Evolutionary conservation across 306 rosid genomes (phyloP), one percentile per base, ranked within the genome.

Genomic region (Abrus pulchellus): DNA sequence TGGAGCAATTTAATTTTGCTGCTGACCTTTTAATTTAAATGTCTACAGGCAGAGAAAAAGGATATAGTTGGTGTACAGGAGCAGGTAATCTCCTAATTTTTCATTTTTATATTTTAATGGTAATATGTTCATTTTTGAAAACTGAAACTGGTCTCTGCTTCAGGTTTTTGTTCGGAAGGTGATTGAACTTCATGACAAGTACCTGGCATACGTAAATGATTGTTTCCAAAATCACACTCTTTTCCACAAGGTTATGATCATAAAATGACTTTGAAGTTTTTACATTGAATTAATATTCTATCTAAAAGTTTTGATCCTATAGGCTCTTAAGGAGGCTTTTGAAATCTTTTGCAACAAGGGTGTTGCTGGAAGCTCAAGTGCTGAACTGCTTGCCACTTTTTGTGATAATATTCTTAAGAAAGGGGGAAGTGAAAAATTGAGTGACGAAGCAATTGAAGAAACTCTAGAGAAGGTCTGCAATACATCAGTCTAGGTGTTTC

Each of bases 241-340:
- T 49, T 94, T 94, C 84, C 98, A 94, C 90, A 94, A 94, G 97
- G 98, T 86, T 87, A 75, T 71, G 89, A 83, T 86, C 50, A 79
- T 36, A 53, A 14, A 56, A 65, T 72, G 68, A 66, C 52, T 68
- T 63, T 45, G 41, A 64, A 65, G 6, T 36, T 64, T 41, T 36
- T 61, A 30, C 75, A 34, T 57, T 76, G 12, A 59, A 40, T 60
- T 45, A 40, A 38, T 68, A 52, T 74, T 32, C 59, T 60, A 10
- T 77, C 83, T 84, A 44, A 84, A 27, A 50, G 38, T 74, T 69
- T 48, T 75, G 59, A 30, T 66, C 63, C 9, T 70, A 47, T 74
- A 94, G 98, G 97, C 98, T n/a, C 88, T 94, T 55, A 94, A 91
- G 82, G 97, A 90, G 84, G 97, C 98, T 75, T 94, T 94, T 90